Conservation (phyloP, 2,329 filamentous ascomycete genomes). For the Knufia petricola region DNA sequence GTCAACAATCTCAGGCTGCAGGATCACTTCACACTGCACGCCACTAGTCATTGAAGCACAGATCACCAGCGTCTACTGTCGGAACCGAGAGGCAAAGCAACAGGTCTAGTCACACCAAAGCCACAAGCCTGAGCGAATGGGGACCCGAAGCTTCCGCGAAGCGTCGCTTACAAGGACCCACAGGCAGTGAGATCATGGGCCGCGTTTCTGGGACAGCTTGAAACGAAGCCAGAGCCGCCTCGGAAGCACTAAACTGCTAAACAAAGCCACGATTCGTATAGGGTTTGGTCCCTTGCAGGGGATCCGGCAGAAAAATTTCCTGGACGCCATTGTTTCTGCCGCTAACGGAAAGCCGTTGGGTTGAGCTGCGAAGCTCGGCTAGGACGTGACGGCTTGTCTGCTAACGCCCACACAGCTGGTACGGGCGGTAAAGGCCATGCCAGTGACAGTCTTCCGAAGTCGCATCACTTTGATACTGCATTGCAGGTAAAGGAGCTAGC, state of each 20-base stretch:
- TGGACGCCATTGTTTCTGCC: not conserved
- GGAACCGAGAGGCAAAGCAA: no score
- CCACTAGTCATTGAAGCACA: no score
- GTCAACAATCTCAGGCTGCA: no score
- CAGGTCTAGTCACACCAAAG: no score
- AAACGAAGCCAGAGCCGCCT: not conserved
- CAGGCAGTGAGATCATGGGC: slow-evolving; percentile 4
- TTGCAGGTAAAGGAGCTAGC: no score
- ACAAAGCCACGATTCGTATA: slow-evolving; percentile 3
- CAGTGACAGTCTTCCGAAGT: no score
- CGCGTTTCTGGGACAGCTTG: slow-evolving; percentile 1
- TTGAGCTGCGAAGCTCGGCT: not conserved
- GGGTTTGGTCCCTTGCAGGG: slow-evolving; percentile 7
- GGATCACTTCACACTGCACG: no score
- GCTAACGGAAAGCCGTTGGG: not conserved
- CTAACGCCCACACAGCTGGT: no score
- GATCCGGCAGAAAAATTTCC: not conserved
- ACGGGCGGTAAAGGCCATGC: no score
- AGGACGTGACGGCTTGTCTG: no score
- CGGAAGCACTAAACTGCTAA: not conserved
- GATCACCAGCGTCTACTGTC: no score
- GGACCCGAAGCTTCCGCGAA: not conserved
- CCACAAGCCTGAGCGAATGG: not conserved
- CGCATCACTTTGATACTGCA: no score
- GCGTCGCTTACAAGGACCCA: not conserved